Base-by-base conservation (phyloP, 1,284 basidiomycete genomes). In the Somion occarium region DNA sequence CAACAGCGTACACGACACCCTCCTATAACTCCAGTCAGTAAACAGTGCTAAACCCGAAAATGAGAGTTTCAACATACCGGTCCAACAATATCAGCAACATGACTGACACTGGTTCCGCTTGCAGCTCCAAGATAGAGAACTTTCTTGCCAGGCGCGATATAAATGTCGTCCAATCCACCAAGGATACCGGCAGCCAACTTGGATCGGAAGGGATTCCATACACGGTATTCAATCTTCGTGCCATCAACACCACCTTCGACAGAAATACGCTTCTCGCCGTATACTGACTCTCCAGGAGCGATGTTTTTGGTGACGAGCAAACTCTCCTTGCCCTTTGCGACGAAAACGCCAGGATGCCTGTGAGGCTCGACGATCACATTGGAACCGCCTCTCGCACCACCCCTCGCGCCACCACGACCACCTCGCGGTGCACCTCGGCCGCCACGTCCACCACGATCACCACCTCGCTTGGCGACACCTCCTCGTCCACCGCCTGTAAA, bases 171-270 rank as follows among this genome's bases (percentile, higher is more conserved):
- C 67, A 99, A 76, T 68, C 96, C 97, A 64, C 94, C 93, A 53
- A 99, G 78, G 49, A 99, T 91, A 74, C 96, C 97, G 38, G 96
- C 96, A 30, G 96, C 97, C 61, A 99, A 74, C 80, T 99, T 99
- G 67, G 83, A 88, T 60, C 97, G 82, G 86, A 99, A 99, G 52
- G 96, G 97, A 76, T 99, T 99, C 96, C 96, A 99, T 30, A 99
- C 97, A 55, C 96, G 82, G 74, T 98, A 99, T 72, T 99, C 96
- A 61, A 87, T 80, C 77, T 99, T 99, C 54, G 85, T 88, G 50
- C 85, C 90, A 46, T 90, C 88, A 53, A 82, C 79, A 46, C 79
- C 82, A 3, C 83, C 83, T 7, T 92, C 88, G 61, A 96, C 79
- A 46, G 85, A 81, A 72, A 95, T 91, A 73, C 92, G 80, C 79